phyloP scores from a whole-genome alignment of 1,284 basidiomycete species.

The Rugiboletus extremiorientalis region DNA sequence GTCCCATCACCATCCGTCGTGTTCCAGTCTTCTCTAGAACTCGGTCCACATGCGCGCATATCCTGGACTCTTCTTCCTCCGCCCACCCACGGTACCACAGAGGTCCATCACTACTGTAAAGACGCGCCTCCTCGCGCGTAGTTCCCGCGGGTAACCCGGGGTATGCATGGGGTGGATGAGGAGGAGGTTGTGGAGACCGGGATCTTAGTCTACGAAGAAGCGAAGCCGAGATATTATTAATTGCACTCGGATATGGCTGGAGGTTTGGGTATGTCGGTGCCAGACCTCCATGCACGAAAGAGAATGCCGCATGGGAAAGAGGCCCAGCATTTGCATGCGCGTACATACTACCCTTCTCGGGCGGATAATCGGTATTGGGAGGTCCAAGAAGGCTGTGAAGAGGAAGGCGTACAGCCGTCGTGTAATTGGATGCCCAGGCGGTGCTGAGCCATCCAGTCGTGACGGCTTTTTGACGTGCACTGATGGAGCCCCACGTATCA shows the following conservation, averaged over 20 bases:
- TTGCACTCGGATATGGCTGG: constrained; percentile 75
- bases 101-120: constrained; percentile 80
- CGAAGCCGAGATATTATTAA: constrained; percentile 70
- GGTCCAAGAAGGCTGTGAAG: constrained; percentile 69
- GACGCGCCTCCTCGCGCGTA: constrained; percentile 61
- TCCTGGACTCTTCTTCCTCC: constrained; percentile 61
- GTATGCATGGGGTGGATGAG: constrained; percentile 80
- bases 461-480: constrained; percentile 68
- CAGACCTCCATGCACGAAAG: constrained; percentile 88
- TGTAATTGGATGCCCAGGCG: constrained; percentile 87
- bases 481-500: constrained; percentile 72
- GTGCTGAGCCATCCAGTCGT: constrained; percentile 77
- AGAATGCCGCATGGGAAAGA: constrained; percentile 73
- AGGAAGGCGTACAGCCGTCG: constrained; percentile 78
- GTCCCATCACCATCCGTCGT: constrained; percentile 89
- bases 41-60: constrained; percentile 69
- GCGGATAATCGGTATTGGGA: constrained; percentile 70
- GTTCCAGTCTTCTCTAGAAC: constrained; percentile 76
- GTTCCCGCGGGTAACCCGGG: constrained; percentile 70
- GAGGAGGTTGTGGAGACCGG: constrained; percentile 60
- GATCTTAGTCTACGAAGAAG: constrained; percentile 66
- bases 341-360: constrained; percentile 34
- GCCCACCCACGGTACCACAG: constrained; percentile 94
- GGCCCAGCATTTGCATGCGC: constrained; percentile 43
- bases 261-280: constrained; percentile 72